Conservation (phyloP, 306 rosid genomes). For the Vigna reflexopilosa region DNA sequence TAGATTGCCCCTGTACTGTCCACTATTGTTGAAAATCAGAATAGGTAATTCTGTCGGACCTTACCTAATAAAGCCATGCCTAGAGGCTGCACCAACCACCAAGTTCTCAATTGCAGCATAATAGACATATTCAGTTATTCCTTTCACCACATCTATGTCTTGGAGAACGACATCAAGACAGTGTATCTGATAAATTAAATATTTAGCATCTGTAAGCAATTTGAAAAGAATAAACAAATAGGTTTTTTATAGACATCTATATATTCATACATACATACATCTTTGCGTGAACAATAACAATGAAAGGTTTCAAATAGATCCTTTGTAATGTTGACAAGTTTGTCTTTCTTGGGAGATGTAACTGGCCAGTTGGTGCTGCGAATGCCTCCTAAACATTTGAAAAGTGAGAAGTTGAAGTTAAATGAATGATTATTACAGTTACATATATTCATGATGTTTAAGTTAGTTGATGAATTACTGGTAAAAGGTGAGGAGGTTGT, state of each 20-base stretch:
- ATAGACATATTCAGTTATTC: slow-evolving; percentile 76
- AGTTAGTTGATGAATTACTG: neutral
- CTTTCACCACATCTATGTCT: slow-evolving; percentile 77
- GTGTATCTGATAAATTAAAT: slow-evolving; percentile 59
- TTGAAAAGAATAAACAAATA: neutral
- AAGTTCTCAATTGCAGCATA: slow-evolving; percentile 80
- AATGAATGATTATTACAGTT: neutral
- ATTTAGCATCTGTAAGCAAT: neutral
- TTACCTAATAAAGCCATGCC: slow-evolving; percentile 89
- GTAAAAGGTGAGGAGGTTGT: slow-evolving; percentile 32
- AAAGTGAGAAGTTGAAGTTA: neutral
- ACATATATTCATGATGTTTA: neutral
- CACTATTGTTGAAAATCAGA: too few species aligned
- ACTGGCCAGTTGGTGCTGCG: slow-evolving; percentile 48
- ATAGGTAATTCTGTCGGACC: neutral
- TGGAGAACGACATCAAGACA: slow-evolving; percentile 88
- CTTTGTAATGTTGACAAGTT: slow-evolving; percentile 57
- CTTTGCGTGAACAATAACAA: slow-evolving; percentile 96
- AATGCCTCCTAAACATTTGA: slow-evolving; percentile 49
- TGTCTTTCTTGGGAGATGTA: slow-evolving; percentile 61
- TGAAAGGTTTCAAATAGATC: slow-evolving; percentile 80
- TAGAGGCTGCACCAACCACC: slow-evolving; percentile 78
- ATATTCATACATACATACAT: slow-evolving; percentile 45
- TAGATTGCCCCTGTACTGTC: too few species aligned
- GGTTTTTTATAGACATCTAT: neutral